These are phyloP conservation scores for Hypoxylon sp. DNA, from an alignment of 2,329 filamentous ascomycete genomes.

Conservation along the genomic window DNA sequence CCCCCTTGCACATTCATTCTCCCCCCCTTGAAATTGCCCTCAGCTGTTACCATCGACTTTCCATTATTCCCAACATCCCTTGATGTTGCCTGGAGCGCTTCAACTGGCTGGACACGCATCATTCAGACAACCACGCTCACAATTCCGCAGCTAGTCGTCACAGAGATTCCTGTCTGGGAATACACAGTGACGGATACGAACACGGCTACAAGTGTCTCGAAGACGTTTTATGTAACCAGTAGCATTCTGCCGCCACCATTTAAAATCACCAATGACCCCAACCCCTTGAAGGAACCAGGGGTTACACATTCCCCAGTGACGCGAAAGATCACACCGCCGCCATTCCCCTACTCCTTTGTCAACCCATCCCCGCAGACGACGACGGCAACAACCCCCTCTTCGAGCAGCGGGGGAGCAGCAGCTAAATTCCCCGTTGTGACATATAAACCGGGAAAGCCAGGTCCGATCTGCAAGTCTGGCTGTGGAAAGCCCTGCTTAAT, in stretches of 20 bases:
- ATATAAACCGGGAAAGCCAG: constrained; percentile 7
- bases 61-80: constrained; percentile 22
- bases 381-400: background rate
- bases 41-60: constrained; percentile 22
- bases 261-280: constrained; percentile 15
- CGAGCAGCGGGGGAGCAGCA: background rate
- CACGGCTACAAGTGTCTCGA: background rate
- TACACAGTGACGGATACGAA: constrained; percentile 6
- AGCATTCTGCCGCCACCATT: constrained; percentile 18
- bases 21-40: constrained; percentile 26
- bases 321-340: constrained; percentile 18
- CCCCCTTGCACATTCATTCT: constrained; percentile 36
- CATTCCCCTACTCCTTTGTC: constrained; percentile 18
- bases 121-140: constrained; percentile 18
- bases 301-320: constrained; percentile 17
- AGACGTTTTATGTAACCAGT: constrained; percentile 13
- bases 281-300: constrained; percentile 3
- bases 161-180: constrained; percentile 11
- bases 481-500: constrained; percentile 16
- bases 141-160: constrained; percentile 9
- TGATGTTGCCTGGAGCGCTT: constrained; percentile 12
- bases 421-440: constrained; percentile 19
- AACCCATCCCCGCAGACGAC: constrained; percentile 1
- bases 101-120: constrained; percentile 16
- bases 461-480: constrained; percentile 19